Conservation (phyloP, 768 basidiomycete genomes). For the Filobasidium wieringae region DNA sequence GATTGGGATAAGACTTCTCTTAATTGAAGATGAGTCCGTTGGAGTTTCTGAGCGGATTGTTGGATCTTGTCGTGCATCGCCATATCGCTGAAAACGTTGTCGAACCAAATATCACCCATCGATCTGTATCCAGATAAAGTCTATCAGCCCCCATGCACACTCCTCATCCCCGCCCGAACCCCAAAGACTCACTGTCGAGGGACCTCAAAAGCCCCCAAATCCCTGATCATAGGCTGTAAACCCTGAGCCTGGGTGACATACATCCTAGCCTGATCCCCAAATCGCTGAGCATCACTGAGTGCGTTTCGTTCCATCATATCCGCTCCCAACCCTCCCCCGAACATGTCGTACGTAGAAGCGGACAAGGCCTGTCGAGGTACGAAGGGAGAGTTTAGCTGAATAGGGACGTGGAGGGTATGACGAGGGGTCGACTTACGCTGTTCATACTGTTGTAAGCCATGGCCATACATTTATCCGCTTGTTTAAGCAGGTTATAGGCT, state of each 20-base stretch:
- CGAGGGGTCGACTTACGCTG: not conserved
- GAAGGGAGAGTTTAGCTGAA: not conserved
- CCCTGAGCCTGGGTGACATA: constrained; percentile 9
- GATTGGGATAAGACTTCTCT: constrained; percentile 1
- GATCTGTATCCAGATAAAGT: not conserved
- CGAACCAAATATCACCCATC: constrained; percentile 12
- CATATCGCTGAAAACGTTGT: constrained; percentile 14
- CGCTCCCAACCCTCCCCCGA: constrained; percentile 11
- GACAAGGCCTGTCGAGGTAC: not conserved
- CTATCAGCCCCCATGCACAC: not conserved
- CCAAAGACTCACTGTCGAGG: not conserved
- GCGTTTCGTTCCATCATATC: constrained; percentile 16
- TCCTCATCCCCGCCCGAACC: not conserved
- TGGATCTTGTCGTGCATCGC: constrained; percentile 16
- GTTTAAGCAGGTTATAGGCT: constrained; percentile 4
- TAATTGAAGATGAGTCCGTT: not conserved
- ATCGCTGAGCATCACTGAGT: constrained; percentile 6
- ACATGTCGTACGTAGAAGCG: constrained; percentile 14
- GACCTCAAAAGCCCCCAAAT: not conserved
- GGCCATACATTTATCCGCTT: constrained; percentile 7
- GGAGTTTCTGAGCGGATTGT: not conserved
- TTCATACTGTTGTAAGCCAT: not conserved
- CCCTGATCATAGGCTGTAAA: not conserved
- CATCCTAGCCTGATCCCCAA: constrained; percentile 10
- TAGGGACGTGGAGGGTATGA: not conserved